Base-by-base conservation (phyloP, 306 rosid species). In the Ochetophila trinervis region DNA sequence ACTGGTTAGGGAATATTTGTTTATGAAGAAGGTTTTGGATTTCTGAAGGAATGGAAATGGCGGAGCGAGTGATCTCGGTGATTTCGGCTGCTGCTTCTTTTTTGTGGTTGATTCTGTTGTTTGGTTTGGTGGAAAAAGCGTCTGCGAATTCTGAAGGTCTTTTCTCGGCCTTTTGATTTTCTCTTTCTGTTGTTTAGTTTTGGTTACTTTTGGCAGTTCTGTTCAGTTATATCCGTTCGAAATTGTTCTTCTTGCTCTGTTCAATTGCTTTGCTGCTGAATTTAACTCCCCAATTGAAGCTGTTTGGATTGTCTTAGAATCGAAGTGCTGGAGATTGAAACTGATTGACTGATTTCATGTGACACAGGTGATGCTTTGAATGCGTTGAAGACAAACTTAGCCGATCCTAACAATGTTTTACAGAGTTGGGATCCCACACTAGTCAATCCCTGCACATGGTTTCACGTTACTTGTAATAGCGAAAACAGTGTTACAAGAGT, bases 391-490 rank as follows among this genome's bases (percentile, higher is more conserved):
- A 79, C 83, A 69, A 78, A 53, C 77, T 63, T 93, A 77, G 67
- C 7, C n/a, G 99, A 93, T 83, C 97, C 99, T 65, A 87, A 87
- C 68, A 88, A 82, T 69, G 96, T 88, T 70, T 81, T 93, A 57
- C 91, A 86, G 72, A 93, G 95, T 75, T 93, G 99, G 99, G 95
- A 90, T 83, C 73, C 94, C 20, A 86, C 95, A 14, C 96, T 90
- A 22, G 96, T 90, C 60, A 90, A 90, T 86, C 99, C 99, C 60
- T 93, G 97, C 66, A 88, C 97, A 1, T 93, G 99, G 99, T 93
- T 90, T 72, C 96, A 93, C 52, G 96, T 93, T 60, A 84, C 96
- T 18, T 93, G 99, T 81, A 86, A 84, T 56, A 76, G 80, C 32
- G 90, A 86, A 24, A 87, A 88, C 65, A 78, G 88, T 40, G 99